Conservation (phyloP, 352 stramenopile genomes). For the Phytophthora quininea region DNA sequence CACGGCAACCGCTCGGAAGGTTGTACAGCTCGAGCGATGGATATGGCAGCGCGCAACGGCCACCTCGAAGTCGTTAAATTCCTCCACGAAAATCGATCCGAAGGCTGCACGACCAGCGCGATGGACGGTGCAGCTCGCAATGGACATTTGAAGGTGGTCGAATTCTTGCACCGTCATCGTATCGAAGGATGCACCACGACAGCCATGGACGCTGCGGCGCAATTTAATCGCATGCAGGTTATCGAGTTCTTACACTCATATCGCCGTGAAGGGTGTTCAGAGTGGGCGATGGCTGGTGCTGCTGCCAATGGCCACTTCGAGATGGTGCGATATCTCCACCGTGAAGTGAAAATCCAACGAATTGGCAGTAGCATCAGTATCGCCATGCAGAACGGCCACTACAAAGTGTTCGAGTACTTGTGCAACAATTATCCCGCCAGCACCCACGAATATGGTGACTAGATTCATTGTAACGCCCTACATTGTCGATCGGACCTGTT, state of each 20-base stretch:
- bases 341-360: slow-evolving; percentile 14
- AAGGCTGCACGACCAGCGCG: slow-evolving; percentile 18
- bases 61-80: slow-evolving; percentile 22
- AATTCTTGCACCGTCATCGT: slow-evolving; percentile 21
- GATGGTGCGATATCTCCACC: slow-evolving; percentile 25
- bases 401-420: slow-evolving; percentile 23
- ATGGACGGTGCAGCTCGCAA: slow-evolving; percentile 22
- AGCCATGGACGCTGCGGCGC: slow-evolving; percentile 20
- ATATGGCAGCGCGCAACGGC: slow-evolving; percentile 12
- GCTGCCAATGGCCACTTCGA: slow-evolving; percentile 20
- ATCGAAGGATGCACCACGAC: slow-evolving; percentile 22
- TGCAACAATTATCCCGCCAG: slow-evolving; percentile 16
- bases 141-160: slow-evolving; percentile 16
- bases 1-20: slow-evolving; percentile 16
- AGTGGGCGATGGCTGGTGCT: slow-evolving; percentile 22
- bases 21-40: slow-evolving; percentile 11
- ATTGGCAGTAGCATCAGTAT: slow-evolving; percentile 23
- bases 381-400: slow-evolving; percentile 21
- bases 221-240: slow-evolving; percentile 19
- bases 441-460: slow-evolving; percentile 17
- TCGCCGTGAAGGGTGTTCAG: slow-evolving; percentile 20
- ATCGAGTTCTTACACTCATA: slow-evolving; percentile 16
- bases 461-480: neutral
- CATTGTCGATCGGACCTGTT: neutral
- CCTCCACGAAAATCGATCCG: slow-evolving; percentile 18